Evolutionary conservation across 352 stramenopile species (phyloP).

Genomic region (Peronospora tabacina): DNA sequence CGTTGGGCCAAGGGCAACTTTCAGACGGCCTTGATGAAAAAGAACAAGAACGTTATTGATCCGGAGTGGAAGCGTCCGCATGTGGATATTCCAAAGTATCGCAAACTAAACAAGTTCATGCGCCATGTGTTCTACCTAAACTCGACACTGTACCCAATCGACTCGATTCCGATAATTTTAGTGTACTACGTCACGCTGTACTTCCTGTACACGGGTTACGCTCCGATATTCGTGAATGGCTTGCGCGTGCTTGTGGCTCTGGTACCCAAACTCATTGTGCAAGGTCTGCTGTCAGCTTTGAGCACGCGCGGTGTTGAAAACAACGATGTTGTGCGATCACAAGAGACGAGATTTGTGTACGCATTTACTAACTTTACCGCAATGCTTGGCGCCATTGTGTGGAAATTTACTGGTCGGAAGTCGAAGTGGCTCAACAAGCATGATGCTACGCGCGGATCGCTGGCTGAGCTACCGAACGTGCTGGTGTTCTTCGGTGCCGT

Average conservation of each 20-base stretch:
- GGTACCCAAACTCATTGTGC: constrained; percentile 70
- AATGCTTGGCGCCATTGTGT: constrained; percentile 68
- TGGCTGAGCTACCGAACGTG: constrained; percentile 76
- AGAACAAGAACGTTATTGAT: constrained; percentile 68
- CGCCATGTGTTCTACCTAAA: constrained; percentile 82
- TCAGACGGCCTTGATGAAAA: constrained; percentile 78
- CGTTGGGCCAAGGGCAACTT: constrained; percentile 84
- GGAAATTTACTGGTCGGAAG: constrained; percentile 76
- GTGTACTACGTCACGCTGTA: constrained; percentile 85
- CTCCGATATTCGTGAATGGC: constrained; percentile 71
- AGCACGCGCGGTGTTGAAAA: constrained; percentile 74
- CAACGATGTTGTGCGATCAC: constrained; percentile 70
- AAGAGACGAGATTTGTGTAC: constrained; percentile 78
- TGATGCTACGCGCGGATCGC: constrained; percentile 49
- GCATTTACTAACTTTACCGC: constrained; percentile 75
- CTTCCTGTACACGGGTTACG: constrained; percentile 82
- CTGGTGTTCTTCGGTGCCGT: constrained; percentile 69
- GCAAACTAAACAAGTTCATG: constrained; percentile 78
- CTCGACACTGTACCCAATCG: constrained; percentile 70
- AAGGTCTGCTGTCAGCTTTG: constrained; percentile 62
- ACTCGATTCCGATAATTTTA: constrained; percentile 65
- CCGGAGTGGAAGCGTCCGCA: constrained; percentile 73
- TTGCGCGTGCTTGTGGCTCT: constrained; percentile 57
- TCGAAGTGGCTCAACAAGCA: constrained; percentile 62
- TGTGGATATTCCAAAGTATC: constrained; percentile 67